These are phyloP conservation scores for Psilocybe sp. DNA, from an alignment of 768 basidiomycete genomes.

Conservation along the genomic window DNA sequence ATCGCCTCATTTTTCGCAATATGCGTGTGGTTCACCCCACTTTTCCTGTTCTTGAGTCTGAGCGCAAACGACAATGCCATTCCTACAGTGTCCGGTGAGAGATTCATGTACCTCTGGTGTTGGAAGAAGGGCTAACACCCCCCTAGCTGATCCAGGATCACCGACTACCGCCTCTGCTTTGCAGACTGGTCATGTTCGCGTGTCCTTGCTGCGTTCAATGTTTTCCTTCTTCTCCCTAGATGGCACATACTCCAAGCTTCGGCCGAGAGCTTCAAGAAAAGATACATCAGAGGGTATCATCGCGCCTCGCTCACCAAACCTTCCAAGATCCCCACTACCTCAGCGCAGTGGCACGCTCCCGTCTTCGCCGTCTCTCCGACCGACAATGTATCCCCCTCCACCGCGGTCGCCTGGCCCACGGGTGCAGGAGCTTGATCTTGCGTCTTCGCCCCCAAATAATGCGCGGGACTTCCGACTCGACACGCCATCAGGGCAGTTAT, in stretches of 20 bases:
- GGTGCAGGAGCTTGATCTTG: constrained; percentile 32
- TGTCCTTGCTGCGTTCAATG: constrained; percentile 69
- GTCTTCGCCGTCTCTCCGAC: constrained; percentile 25
- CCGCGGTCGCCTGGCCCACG: constrained; percentile 37
- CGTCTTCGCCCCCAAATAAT: constrained; percentile 19
- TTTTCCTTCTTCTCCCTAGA: constrained; percentile 47
- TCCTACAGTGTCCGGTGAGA: constrained; percentile 61
- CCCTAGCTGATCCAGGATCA: constrained; percentile 37
- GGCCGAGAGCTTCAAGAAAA: constrained; percentile 41
- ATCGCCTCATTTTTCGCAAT: constrained; percentile 82
- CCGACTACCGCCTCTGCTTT: constrained; percentile 28
- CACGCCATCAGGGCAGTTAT: constrained; percentile 36
- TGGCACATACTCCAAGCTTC: constrained; percentile 34
- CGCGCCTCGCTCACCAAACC: constrained; percentile 54
- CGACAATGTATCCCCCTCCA: constrained; percentile 28
- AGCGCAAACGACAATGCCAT: constrained; percentile 97
- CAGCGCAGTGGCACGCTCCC: constrained; percentile 11
- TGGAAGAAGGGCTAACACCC: background rate
- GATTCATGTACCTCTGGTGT: background rate
- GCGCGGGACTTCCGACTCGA: constrained; percentile 35
- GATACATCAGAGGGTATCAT: constrained; percentile 67
- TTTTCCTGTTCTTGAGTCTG: constrained; percentile 93
- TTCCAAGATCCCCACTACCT: constrained; percentile 30
- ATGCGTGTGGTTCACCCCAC: constrained; percentile 85
- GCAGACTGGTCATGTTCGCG: constrained; percentile 31